Base-by-base conservation (phyloP, 345 rosid genomes). In the Alliaria petiolata region DNA sequence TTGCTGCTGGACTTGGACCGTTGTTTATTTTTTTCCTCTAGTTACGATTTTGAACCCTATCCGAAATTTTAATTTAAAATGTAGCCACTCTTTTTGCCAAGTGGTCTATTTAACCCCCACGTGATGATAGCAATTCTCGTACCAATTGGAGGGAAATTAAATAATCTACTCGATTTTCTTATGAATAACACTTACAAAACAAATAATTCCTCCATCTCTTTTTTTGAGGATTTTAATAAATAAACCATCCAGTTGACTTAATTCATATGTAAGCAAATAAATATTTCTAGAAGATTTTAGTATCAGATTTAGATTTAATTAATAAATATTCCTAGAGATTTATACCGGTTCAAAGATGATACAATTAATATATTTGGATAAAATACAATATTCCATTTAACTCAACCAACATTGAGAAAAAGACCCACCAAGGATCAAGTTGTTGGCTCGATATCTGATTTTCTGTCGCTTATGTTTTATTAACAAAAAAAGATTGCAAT, bases 1-100 rank as follows among this genome's bases (percentile, higher is more conserved):
- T 65, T 56, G 65, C n/a, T n/a, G n/a, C 43, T 47, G 38, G n/a
- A 51, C 26, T 39, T 74, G 72, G 73, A 67, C 68, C 78, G 72
- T 74, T 74, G 25, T 22, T 22, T 19, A 22, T 22, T 22, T 22
- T 22, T 22, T 22, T 22, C 3, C 25, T 22, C 25, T 22, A 22
- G 25, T 22, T 22, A 1, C 25, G 25, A 22, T 22, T 22, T 22
- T 22, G 2, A 22, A 1, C 25, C 25, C 25, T 22, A 50, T 59
- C 56, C n/a, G 0, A 19, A 5, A 31, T 22, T 51, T 59, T 17
- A 5, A 5, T 57, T 65, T 40, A 34, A 28, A 58, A 31, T 22
- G 9, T 67, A 25, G 19, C 63, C 62, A 57, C 17, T 33, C 36
- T 52, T 60, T 72, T 52, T 61, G 11, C 4, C 13, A 35, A 34